A percentile compares a stretch with the other conserved stretches of the same genome.
Conservation (phyloP, 805 yeast genomes). For the Martiniozyma abietophila region DNA sequence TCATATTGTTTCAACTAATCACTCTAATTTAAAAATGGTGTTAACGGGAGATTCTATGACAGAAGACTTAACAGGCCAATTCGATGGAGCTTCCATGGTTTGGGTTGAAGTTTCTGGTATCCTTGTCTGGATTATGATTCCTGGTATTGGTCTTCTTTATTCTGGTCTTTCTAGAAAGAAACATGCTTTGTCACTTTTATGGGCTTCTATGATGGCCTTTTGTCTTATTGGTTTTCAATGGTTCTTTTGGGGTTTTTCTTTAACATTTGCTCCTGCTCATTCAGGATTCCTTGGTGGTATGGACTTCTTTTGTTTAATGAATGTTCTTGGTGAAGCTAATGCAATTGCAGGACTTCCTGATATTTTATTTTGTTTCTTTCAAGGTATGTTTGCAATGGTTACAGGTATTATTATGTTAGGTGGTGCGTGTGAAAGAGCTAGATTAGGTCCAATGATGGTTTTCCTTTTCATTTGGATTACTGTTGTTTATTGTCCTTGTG, state of each 20-base stretch:
- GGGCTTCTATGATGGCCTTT: conserved; percentile 90
- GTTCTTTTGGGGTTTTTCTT: conserved; percentile 97
- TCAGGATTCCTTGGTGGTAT: conserved; percentile 73
- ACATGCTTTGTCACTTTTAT: conserved; percentile 86
- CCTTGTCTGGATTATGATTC: conserved; percentile 92
- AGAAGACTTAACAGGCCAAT: conserved; percentile 61
- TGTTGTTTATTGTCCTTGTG: conserved; percentile 90
- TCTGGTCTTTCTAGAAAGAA: conserved; percentile 92
- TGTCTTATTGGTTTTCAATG: conserved; percentile 85
- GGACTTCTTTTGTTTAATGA: conserved; percentile 68
- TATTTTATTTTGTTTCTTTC: conserved; percentile 81
- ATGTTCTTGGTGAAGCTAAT: conserved; percentile 75
- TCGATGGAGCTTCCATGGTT: conserved; percentile 68
- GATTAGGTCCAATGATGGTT: conserved; percentile 94
- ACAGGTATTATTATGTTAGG: conserved; percentile 94
- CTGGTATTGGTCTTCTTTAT: conserved; percentile 89
- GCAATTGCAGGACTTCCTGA: conserved; percentile 72
- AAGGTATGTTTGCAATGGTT: conserved; percentile 93
- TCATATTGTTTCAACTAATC: no score
- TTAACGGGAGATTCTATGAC: conserved; percentile 46
- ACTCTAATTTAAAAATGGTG: not conserved
- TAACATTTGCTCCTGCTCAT: conserved; percentile 50
- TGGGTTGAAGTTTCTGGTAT: conserved; percentile 75
- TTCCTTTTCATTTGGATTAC: conserved; percentile 92
- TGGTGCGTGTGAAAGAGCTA: conserved; percentile 96